Evolutionary conservation across 768 basidiomycete genomes (phyloP), one percentile per base, ranked within the genome.

Genomic region (Termitomyces sp.): DNA sequence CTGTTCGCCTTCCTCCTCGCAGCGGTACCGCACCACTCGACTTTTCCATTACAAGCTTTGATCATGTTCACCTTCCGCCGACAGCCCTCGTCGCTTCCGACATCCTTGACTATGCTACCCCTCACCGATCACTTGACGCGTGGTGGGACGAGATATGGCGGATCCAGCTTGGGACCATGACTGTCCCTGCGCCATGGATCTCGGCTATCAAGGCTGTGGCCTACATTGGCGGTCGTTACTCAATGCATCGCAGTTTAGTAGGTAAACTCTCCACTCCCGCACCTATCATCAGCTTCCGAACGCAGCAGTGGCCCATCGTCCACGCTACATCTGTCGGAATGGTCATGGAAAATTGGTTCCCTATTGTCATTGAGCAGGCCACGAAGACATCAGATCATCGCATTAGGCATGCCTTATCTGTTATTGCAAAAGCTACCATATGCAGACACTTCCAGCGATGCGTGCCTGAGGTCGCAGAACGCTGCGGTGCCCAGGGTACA

Each of bases 401-500:
- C 13, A 69, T 85, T 40, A 72, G 80, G 43, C 81, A 84, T 59
- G 83, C 77, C 13, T 64, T 84, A 56, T 77, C 83, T 12, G 79
- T 82, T 22, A 77, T 81, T 51, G 68, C 74, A 46, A 87, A 87
- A 67, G 71, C 83, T 7, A 78, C 78, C 1, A 71, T 83, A 45
- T 76, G 78, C 41, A 75, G 78, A 5, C 82, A 84, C 53, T 76
- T 79, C 58, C 79, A 81, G 58, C 70, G 77, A 16, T 79, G 75
- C 56, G 69, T 75, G 7, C 67, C 76, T 10, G 78, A 80, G 52
- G 71, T 86, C n/a, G 73, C 81, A 5, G 85, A 88, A 57, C 75
- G 85, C 11, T 85, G 81, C 53, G 85, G 85, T 45, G 85, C 83
- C 2, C 84, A 86, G 65, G 84, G 85, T 2, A 77, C 82, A 0